Base-by-base conservation (phyloP, 305 asterid species). In the Fraxinus sp. region DNA sequence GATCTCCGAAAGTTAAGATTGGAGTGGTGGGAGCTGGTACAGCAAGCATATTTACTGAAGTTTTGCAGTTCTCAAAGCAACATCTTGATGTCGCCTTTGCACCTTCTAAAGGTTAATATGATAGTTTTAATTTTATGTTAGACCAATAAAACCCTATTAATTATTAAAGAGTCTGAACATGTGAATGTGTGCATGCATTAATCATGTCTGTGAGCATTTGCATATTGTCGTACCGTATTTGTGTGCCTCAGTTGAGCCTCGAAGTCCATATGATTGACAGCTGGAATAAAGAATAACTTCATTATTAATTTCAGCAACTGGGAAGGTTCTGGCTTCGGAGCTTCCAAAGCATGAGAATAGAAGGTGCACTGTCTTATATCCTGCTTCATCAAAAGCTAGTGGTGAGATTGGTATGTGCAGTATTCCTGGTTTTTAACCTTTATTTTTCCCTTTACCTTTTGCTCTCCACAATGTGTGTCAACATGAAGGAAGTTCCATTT, bases 321-420 rank as follows among this genome's bases (percentile, higher is more conserved):
- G 96, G 84, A 90, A 89, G 82, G 86, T 87, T 81, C 87, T 92
- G 90, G 96, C 98, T 55, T 87, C 91, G 72, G 98, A 94, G 82
- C 98, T 94, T 86, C 97, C 97, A 9, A 87, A 87, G 78, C 49
- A 71, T 77, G 90, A 91, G 7, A 87, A 87, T 35, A 79, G 85
- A 79, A 88, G 77, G 78, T 90, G 93, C 86, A 87, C 90, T 41
- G 94, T 91, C 80, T 87, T 94, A 81, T 94, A 94, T 90, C 97
- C 98, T 85, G 97, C 98, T 86, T 94, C 98, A 80, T 97, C 89
- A 78, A 94, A 92, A 88, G 98, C 98, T 81, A 82, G 97, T 87
- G 79, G 82, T 83, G 98, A 94, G 46, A 94, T 94, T 77, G 94
- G 97, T 94, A 76, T 68, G 90, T 83, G 57, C 49, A 22, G 79